These are phyloP conservation scores for Fragaria nilgerrensis DNA, from an alignment of 306 rosid genomes.

Conservation along the genomic window DNA sequence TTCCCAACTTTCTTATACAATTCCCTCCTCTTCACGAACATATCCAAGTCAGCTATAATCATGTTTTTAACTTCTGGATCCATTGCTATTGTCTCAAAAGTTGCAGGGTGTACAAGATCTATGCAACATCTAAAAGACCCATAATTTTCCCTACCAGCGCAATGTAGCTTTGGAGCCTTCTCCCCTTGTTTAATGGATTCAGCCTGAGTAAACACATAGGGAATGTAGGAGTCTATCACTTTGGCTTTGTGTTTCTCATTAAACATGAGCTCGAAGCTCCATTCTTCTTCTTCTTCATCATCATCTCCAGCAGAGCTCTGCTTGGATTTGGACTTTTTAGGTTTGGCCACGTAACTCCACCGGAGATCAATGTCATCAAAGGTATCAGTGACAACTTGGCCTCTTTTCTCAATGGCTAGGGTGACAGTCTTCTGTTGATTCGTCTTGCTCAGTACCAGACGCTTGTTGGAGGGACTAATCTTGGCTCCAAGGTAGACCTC, in stretches of 20 bases:
- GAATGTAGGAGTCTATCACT: neutral
- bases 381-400: neutral
- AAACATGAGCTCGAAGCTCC: neutral
- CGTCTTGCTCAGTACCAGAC: neutral
- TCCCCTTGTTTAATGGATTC: neutral
- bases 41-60: neutral
- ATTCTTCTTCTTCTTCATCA: neutral
- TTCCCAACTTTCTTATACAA: neutral
- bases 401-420: neutral
- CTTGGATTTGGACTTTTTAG: neutral
- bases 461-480: neutral
- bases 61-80: neutral
- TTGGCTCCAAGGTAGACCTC: conserved; percentile 1
- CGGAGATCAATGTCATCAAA: neutral
- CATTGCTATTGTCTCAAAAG: neutral
- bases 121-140: neutral
- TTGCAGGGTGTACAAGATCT: conserved; percentile 1
- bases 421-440: neutral
- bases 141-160: neutral
- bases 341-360: neutral
- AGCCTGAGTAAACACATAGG: neutral
- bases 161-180: neutral
- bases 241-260: neutral
- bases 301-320: neutral
- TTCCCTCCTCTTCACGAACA: neutral